A percentile compares a stretch with the other conserved stretches of the same genome.
phyloP scores from a whole-genome alignment of 2,329 filamentous ascomycete species.

The Fusarium sp. region DNA sequence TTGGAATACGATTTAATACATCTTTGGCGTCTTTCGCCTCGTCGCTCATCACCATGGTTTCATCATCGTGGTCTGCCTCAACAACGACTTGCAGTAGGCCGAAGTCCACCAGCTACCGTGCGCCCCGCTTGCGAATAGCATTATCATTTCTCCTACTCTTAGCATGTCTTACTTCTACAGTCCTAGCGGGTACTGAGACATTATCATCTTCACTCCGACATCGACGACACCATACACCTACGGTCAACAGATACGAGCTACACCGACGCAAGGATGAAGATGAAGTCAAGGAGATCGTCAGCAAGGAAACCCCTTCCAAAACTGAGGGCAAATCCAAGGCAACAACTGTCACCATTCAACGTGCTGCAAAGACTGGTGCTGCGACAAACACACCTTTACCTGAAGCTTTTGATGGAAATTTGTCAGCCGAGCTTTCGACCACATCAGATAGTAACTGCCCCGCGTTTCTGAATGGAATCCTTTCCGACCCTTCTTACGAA shows the following conservation, averaged over 20 bases:
- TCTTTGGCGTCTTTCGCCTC: conserved; percentile 21
- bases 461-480: conserved; percentile 73
- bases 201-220: conserved; percentile 21
- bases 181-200: conserved; percentile 32
- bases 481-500: conserved; percentile 73
- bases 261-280: conserved; percentile 31
- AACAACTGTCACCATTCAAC: conserved; percentile 39
- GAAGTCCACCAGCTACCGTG: neutral
- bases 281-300: conserved; percentile 19
- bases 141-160: conserved; percentile 32
- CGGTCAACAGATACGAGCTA: conserved; percentile 15
- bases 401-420: conserved; percentile 70
- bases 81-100: neutral
- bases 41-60: conserved; percentile 36
- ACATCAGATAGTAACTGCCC: conserved; percentile 65
- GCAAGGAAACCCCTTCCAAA: conserved; percentile 24
- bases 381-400: conserved; percentile 62
- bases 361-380: conserved; percentile 33
- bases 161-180: conserved; percentile 37
- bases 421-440: conserved; percentile 70
- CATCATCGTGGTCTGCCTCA: conserved; percentile 10
- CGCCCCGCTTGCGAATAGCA: conserved; percentile 22
- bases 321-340: conserved; percentile 29
- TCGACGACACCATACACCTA: conserved; percentile 13
- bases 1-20: neutral